These are phyloP conservation scores for Geranium rotundifolium DNA, from an alignment of 345 rosid genomes.

Conservation along the genomic window DNA sequence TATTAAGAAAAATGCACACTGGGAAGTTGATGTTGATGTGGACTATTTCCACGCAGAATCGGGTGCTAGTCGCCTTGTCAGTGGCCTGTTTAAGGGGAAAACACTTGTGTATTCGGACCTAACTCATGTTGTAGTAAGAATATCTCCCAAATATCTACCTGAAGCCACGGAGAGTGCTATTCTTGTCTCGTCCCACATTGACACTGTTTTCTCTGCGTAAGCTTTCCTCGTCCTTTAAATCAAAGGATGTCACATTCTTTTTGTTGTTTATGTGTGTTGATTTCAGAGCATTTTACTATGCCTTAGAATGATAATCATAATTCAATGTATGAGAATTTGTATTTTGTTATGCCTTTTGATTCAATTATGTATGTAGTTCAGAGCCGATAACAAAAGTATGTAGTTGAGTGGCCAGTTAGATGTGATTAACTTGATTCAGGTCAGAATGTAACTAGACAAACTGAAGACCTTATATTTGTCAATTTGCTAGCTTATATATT, in stretches of 20 bases:
- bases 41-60: conserved; percentile 50
- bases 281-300: background rate
- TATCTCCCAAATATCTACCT: conserved; percentile 63
- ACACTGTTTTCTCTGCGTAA: conserved; percentile 81
- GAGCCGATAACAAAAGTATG: too few species aligned
- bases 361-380: too few species aligned
- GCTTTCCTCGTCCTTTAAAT: conserved; percentile 22
- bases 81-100: conserved; percentile 67
- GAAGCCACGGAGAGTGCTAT: conserved; percentile 70
- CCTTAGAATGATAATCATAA: background rate
- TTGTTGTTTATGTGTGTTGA: background rate
- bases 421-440: too few species aligned
- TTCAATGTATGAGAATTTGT: background rate
- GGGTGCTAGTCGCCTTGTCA: conserved; percentile 52
- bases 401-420: background rate
- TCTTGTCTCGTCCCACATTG: conserved; percentile 88
- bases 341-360: background rate
- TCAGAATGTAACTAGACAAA: background rate
- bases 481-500: background rate
- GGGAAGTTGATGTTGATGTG: conserved; percentile 85
- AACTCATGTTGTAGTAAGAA: conserved; percentile 54
- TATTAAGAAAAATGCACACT: conserved; percentile 50
- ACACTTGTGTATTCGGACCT: conserved; percentile 82
- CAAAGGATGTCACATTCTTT: background rate
- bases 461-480: background rate